Percentiles rank a stretch among this genome's conserved stretches.
Conservation (phyloP, 164 flowering plant genomes). For the Aristolochia fimbriata region DNA sequence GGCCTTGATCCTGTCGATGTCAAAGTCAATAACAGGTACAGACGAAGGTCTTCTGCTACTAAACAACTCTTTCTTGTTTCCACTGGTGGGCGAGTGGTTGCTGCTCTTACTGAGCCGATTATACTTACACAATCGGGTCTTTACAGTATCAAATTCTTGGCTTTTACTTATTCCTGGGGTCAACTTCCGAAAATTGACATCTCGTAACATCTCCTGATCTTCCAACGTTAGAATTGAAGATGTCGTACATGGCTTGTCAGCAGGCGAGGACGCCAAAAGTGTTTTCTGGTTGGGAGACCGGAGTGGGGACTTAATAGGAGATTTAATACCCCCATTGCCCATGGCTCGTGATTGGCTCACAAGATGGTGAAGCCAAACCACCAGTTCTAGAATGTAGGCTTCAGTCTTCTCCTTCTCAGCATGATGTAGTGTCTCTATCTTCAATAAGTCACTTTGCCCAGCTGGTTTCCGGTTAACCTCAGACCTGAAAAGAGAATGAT, state of each 20-base stretch:
- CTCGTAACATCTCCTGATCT: constrained; percentile 80
- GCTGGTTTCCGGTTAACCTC: constrained; percentile 57
- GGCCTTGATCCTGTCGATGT: constrained; percentile 70
- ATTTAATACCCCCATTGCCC: constrained; percentile 38
- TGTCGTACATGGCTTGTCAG: constrained; percentile 21
- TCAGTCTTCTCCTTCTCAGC: constrained; percentile 93
- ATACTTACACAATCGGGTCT: constrained; percentile 32
- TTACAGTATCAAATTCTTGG: constrained; percentile 72
- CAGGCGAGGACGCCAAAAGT: constrained; percentile 17
- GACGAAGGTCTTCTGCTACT: constrained; percentile 37
- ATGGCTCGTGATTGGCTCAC: constrained; percentile 47
- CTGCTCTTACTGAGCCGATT: constrained; percentile 70
- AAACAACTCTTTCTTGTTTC: constrained; percentile 35
- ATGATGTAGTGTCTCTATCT: constrained; percentile 87
- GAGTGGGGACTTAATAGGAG: constrained; percentile 75
- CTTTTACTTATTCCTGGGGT: constrained; percentile 93
- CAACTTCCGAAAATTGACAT: constrained; percentile 59
- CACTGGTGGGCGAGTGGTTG: constrained; percentile 63
- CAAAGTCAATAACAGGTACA: constrained; percentile 66
- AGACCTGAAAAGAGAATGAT: constrained; percentile 34
- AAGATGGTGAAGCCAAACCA: constrained; percentile 89
- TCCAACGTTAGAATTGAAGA: constrained; percentile 48
- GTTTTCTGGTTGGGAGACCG: constrained; percentile 57
- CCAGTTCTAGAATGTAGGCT: constrained; percentile 65
- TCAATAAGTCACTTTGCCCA: constrained; percentile 56